Evolutionary conservation across 2,329 filamentous ascomycete genomes (phyloP).

Genomic region (Pezizomycotina sp.): DNA sequence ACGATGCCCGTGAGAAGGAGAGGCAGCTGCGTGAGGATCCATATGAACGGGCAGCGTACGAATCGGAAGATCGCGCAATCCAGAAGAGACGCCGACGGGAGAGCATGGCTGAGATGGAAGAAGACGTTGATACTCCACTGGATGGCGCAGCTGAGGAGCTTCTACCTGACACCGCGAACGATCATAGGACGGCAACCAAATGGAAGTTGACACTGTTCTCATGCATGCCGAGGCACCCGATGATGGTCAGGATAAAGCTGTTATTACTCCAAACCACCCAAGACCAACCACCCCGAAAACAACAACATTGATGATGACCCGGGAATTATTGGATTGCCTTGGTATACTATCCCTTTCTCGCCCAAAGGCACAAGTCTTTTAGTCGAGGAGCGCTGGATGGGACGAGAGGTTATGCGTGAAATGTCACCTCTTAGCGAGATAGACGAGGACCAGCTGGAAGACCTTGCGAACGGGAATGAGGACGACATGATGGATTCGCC

Average conservation of each 20-base stretch:
- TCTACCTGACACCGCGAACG: conserved; percentile 3
- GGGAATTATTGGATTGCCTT: conserved; percentile 15
- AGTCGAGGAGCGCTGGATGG: conserved; percentile 18
- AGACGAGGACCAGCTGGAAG: conserved; percentile 17
- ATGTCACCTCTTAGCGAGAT: conserved; percentile 19
- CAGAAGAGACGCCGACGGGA: too few species aligned
- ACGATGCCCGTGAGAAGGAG: conserved; percentile 14
- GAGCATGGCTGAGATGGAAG: too few species aligned
- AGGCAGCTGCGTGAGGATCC: conserved; percentile 16
- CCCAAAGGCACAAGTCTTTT: conserved; percentile 16
- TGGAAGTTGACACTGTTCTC: too few species aligned
- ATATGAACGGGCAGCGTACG: conserved; percentile 14
- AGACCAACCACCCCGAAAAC: too few species aligned
- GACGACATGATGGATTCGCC: conserved; percentile 3
- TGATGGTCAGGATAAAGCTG: too few species aligned
- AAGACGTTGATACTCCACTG: too few species aligned
- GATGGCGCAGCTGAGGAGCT: too few species aligned
- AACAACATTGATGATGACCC: too few species aligned
- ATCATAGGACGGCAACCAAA: conserved; percentile 10
- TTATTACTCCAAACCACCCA: too few species aligned
- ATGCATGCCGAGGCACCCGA: too few species aligned
- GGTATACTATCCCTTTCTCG: conserved; percentile 18
- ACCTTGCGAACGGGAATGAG: conserved; percentile 3
- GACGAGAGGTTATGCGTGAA: conserved; percentile 16
- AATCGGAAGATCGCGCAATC: conserved; percentile 18